A percentile compares a stretch with the other conserved stretches of the same genome.
Conservation (phyloP, 257 asterid species). For the Fraxinus cuspidata region DNA sequence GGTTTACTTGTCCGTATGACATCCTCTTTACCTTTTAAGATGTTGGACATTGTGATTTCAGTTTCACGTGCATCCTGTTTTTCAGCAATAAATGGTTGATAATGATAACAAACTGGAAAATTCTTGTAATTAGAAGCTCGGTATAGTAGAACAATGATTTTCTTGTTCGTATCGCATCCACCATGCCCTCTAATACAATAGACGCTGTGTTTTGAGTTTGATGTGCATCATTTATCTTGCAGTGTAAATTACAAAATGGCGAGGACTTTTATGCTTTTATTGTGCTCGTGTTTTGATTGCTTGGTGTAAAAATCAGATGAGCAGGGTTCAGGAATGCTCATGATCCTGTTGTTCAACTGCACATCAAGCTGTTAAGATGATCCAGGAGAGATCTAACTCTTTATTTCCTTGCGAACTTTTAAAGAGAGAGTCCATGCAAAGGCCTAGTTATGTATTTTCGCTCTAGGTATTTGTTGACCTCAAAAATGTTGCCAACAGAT, state of each 20-base stretch:
- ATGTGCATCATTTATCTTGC: background rate
- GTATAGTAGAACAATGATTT: background rate
- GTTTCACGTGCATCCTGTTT: no score
- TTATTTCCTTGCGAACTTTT: constrained; percentile 62
- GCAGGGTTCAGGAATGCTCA: constrained; percentile 55
- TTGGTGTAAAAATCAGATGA: constrained; percentile 37
- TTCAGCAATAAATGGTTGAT: no score
- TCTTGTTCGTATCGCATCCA: background rate
- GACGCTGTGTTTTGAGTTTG: background rate
- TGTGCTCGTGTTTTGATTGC: no score
- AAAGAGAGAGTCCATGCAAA: constrained; percentile 68
- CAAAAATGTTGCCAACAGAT: no score
- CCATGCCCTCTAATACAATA: background rate
- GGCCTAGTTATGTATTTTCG: constrained; percentile 56
- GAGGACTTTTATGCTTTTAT: no score
- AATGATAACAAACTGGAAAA: background rate
- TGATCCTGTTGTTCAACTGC: constrained; percentile 80
- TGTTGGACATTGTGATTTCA: no score
- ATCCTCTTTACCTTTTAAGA: no score
- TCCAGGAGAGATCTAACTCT: constrained; percentile 83
- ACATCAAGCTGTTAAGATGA: constrained; percentile 63
- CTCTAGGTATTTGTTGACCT: background rate
- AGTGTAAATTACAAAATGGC: no score
- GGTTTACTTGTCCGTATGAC: no score
- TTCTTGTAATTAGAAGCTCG: background rate